phyloP scores from a whole-genome alignment of 2,329 filamentous ascomycete species.

The Trichoderma sp. region DNA sequence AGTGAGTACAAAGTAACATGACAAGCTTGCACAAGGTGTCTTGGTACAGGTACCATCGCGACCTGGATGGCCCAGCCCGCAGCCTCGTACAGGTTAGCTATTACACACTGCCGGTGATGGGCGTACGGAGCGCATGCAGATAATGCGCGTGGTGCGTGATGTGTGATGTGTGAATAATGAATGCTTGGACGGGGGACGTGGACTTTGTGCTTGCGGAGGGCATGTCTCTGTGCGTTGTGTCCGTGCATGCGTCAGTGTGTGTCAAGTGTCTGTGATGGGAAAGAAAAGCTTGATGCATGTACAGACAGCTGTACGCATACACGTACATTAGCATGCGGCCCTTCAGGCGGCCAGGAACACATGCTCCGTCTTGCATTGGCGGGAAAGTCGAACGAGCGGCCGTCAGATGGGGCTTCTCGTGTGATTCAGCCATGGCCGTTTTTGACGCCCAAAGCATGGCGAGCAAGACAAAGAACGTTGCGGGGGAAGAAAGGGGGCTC shows the following conservation, averaged over 20 bases:
- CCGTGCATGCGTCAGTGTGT: not conserved
- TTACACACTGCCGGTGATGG: not conserved
- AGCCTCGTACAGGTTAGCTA: slow-evolving; percentile 22
- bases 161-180: not conserved
- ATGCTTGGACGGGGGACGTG: not conserved
- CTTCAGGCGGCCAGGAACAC: slow-evolving; percentile 26
- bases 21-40: not conserved
- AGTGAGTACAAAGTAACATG: not conserved
- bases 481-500: not conserved
- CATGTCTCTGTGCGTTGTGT: not conserved
- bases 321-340: not conserved
- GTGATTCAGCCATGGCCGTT: slow-evolving; percentile 10
- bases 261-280: not conserved
- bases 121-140: slow-evolving; percentile 22
- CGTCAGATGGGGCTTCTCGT: slow-evolving; percentile 20
- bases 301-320: slow-evolving; percentile 6
- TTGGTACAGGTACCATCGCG: not conserved
- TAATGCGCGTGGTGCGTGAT: not conserved
- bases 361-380: slow-evolving; percentile 21
- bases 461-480: not conserved
- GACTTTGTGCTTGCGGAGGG: not conserved
- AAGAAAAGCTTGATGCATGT: not conserved
- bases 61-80: not conserved
- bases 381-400: not conserved
- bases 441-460: not conserved